Conservation (phyloP, 345 rosid genomes). For the Salix arbutifolia region DNA sequence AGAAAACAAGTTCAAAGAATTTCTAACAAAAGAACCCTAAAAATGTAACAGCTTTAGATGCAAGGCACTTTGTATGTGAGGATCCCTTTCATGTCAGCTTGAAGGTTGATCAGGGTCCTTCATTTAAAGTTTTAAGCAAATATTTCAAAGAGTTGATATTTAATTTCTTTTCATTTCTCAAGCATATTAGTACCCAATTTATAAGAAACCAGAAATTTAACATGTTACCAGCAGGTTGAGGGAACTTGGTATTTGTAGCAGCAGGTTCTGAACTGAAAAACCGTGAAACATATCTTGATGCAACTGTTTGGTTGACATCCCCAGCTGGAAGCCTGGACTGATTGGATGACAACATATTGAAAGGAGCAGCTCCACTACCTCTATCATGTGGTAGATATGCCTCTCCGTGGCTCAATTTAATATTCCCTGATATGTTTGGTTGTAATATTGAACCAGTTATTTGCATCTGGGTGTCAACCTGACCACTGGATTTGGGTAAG, state of each 20-base stretch:
- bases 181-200: no score
- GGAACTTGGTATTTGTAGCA: constrained; percentile 53
- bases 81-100: background rate
- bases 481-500: constrained; percentile 69
- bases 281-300: constrained; percentile 79
- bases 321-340: constrained; percentile 64
- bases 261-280: constrained; percentile 68
- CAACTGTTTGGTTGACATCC: constrained; percentile 71
- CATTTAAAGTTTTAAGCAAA: background rate
- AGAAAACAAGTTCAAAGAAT: background rate
- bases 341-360: constrained; percentile 66
- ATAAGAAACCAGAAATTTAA: background rate
- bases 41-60: background rate
- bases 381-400: constrained; percentile 97
- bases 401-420: constrained; percentile 94
- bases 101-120: background rate
- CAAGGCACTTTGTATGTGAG: background rate
- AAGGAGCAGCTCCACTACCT: constrained; percentile 70
- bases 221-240: constrained; percentile 56
- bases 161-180: no score
- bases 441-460: constrained; percentile 89
- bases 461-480: constrained; percentile 91
- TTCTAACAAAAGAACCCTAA: background rate
- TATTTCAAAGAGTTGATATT: background rate
- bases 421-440: constrained; percentile 90